These are phyloP conservation scores for Solanum microdontum DNA, from an alignment of 257 asterid genomes.

Conservation along the genomic window DNA sequence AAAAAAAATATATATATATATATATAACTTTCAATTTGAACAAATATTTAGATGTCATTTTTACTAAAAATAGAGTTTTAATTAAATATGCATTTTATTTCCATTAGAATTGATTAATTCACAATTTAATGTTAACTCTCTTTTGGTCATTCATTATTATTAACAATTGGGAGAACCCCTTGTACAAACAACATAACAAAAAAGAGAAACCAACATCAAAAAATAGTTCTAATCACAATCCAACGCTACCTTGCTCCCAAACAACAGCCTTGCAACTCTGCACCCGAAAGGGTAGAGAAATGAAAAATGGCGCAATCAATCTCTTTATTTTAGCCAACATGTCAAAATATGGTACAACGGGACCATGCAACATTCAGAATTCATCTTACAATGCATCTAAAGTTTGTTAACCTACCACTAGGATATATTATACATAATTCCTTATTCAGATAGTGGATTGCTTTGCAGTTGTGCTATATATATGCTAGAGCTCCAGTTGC, in stretches of 20 bases:
- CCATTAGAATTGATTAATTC: too few species aligned
- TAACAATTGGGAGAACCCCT: background rate
- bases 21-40: too few species aligned
- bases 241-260: background rate
- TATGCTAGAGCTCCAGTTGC: background rate
- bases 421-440: background rate
- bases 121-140: too few species aligned
- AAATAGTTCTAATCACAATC: background rate
- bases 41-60: too few species aligned
- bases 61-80: too few species aligned
- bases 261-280: background rate
- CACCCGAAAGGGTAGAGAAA: background rate
- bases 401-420: background rate
- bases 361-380: background rate
- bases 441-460: background rate
- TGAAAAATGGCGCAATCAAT: background rate
- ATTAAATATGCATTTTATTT: too few species aligned
- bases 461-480: background rate
- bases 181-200: background rate
- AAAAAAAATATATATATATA: too few species aligned
- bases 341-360: background rate
- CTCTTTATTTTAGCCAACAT: background rate
- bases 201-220: background rate
- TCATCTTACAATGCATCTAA: conserved; percentile 1
- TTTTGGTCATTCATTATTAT: background rate